Evolutionary conservation across 352 stramenopile species (phyloP), one percentile per base, ranked within the genome.

Genomic region (Phytopythium litorale): DNA sequence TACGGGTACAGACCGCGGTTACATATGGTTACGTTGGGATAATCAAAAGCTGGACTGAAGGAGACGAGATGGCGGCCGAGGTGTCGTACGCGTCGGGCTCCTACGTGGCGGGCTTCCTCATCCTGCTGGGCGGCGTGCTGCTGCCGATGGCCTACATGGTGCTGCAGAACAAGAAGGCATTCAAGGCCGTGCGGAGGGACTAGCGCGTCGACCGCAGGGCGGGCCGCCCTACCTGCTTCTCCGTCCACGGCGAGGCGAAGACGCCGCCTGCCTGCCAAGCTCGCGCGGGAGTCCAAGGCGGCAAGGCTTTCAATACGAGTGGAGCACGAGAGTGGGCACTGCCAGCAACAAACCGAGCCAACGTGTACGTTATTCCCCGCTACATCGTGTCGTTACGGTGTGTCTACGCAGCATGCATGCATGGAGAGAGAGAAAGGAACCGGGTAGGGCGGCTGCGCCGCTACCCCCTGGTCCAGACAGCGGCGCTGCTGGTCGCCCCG

Each of bases 141-240:
- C 55, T 90, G 50, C 83, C 83, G 6, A 88, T 94, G 73, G 64
- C 87, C 6, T 94, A 94, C 72, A 94, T 94, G 83, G 84, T 90
- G 42, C 56, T 92, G 35, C 86, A 94, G 67, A 94, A 94, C 71
- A 88, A 87, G 69, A 94, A 94, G 70, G 84, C 84, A 1, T 94
- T 94, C 73, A 89, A 88, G 70, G 78, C 80, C n/a, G 60, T 92
- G 62, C 86, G 84, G 63, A 61, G 81, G 63, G 81, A 91, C 67
- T 91, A 60, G 75, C 19, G 51, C 7, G n/a, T 32, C 28, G 28
- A 7, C 28, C 2, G 8, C 1, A 49, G 13, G 9, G 13, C 0
- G 9, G 12, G 2, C 13, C 16, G 40, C 40, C 40, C 40, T 46
- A 46, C 40, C 40, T 43, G 40, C 40, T 11, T 8, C 16, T 46